Percentiles rank a stretch among this genome's conserved stretches.
These are phyloP conservation scores for Carpinus fangiana DNA, from an alignment of 306 rosid genomes.

Conservation along the genomic window DNA sequence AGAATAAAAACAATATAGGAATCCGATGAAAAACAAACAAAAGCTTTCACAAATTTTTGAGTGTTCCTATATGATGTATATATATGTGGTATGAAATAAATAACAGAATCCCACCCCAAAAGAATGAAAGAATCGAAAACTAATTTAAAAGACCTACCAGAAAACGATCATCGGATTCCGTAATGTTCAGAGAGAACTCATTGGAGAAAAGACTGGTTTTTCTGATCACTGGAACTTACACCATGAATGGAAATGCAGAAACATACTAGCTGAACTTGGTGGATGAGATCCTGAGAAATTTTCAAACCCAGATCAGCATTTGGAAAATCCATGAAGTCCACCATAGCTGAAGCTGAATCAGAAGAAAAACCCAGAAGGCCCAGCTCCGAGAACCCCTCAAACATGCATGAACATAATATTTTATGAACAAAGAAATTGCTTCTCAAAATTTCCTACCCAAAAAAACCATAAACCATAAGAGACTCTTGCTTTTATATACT, in stretches of 20 bases:
- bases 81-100: conserved; percentile 31
- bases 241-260: conserved; percentile 46
- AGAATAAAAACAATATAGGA: conserved; percentile 41
- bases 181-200: conserved; percentile 62
- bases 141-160: conserved; percentile 44
- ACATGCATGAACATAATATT: conserved; percentile 28
- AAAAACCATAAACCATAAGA: conserved; percentile 48
- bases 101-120: conserved; percentile 53
- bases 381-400: conserved; percentile 38
- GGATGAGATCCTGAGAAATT: conserved; percentile 50
- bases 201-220: conserved; percentile 36
- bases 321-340: conserved; percentile 52
- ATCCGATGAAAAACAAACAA: conserved; percentile 83
- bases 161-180: conserved; percentile 98
- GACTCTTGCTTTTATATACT: conserved; percentile 40
- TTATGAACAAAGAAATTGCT: background rate
- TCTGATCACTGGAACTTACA: conserved; percentile 28
- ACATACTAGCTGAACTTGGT: conserved; percentile 60
- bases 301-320: conserved; percentile 57
- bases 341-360: conserved; percentile 48
- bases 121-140: conserved; percentile 77
- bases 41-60: conserved; percentile 39
- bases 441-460: conserved; percentile 39
- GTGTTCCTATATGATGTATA: conserved; percentile 62
- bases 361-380: conserved; percentile 41